phyloP scores from a whole-genome alignment of 2,329 filamentous ascomycete genomes.

The Aschersonia sp. region DNA sequence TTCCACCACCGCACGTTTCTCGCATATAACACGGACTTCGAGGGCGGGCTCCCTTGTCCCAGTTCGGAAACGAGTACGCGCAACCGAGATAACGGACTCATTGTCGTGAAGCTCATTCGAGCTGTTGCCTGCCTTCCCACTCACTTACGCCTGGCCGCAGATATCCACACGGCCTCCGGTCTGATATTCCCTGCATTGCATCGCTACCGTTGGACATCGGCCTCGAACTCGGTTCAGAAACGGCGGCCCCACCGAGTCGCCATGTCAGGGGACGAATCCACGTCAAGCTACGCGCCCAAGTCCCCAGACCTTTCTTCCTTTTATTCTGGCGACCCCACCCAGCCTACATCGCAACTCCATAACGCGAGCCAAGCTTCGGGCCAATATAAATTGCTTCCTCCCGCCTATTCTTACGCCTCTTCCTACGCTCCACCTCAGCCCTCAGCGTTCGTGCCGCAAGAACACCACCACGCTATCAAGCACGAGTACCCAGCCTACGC shows the following conservation, averaged over 20 bases:
- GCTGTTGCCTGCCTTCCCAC: too few species aligned
- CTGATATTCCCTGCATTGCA: too few species aligned
- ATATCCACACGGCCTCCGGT: too few species aligned
- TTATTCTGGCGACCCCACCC: constrained; percentile 23
- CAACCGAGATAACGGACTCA: not conserved
- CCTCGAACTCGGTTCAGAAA: not conserved
- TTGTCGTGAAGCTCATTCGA: not conserved
- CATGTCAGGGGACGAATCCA: constrained; percentile 33
- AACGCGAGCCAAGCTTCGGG: constrained; percentile 8
- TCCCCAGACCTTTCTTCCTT: constrained; percentile 45
- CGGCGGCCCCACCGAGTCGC: constrained; percentile 4
- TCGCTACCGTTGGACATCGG: too few species aligned
- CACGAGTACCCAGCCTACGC: constrained; percentile 11
- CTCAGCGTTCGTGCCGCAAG: constrained; percentile 11
- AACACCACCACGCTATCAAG: constrained; percentile 7
- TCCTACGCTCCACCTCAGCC: constrained; percentile 14
- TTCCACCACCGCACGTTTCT: too few species aligned
- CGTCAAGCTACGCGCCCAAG: constrained; percentile 35
- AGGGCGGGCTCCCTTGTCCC: not conserved
- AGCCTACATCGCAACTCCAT: constrained; percentile 7
- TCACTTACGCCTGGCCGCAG: too few species aligned
- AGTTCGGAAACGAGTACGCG: not conserved
- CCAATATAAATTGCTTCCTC: constrained; percentile 19
- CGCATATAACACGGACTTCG: not conserved
- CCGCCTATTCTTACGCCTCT: constrained; percentile 12